Conservation (phyloP, 371 early-diverging fungal genomes). For the Cladochytrium tenue region DNA sequence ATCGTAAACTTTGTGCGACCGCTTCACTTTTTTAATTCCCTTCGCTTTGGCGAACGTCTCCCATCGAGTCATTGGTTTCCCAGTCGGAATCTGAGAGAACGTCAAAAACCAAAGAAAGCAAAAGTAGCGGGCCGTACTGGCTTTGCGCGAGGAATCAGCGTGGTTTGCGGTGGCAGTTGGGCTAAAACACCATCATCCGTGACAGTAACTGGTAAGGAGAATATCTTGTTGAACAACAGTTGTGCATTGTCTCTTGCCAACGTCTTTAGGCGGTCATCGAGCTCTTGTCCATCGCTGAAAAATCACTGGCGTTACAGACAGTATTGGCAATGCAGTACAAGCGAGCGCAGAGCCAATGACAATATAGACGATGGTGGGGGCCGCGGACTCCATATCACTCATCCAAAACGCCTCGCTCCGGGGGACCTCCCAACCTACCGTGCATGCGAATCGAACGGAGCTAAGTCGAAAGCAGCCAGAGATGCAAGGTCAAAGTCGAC, state of each 20-base stretch:
- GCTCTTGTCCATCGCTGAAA: not conserved
- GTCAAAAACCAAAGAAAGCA: not conserved
- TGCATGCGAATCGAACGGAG: slow-evolving; percentile 70
- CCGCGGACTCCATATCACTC: too few relatives aligned
- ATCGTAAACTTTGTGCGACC: slow-evolving; percentile 83
- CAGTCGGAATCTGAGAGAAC: not conserved
- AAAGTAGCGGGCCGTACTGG: not conserved
- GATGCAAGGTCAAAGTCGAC: slow-evolving; percentile 82
- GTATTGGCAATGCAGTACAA: too few relatives aligned
- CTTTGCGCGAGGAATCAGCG: slow-evolving; percentile 9
- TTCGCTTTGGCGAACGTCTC: slow-evolving; percentile 98
- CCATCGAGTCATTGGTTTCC: slow-evolving; percentile 80
- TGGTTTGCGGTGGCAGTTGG: slow-evolving; percentile 67
- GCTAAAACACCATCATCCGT: slow-evolving; percentile 79
- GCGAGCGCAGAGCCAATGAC: too few relatives aligned
- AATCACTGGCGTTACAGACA: too few relatives aligned
- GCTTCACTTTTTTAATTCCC: slow-evolving; percentile 92
- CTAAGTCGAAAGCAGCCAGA: slow-evolving; percentile 76
- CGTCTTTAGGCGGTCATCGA: slow-evolving; percentile 50
- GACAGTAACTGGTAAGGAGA: slow-evolving; percentile 71
- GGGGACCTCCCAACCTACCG: too few relatives aligned
- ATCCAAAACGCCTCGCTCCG: too few relatives aligned
- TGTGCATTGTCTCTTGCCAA: slow-evolving; percentile 84
- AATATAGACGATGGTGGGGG: too few relatives aligned
- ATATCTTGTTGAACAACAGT: slow-evolving; percentile 83